These are phyloP conservation scores for Exophiala sp. DNA, from an alignment of 2,329 filamentous ascomycete genomes.

Conservation along the genomic window DNA sequence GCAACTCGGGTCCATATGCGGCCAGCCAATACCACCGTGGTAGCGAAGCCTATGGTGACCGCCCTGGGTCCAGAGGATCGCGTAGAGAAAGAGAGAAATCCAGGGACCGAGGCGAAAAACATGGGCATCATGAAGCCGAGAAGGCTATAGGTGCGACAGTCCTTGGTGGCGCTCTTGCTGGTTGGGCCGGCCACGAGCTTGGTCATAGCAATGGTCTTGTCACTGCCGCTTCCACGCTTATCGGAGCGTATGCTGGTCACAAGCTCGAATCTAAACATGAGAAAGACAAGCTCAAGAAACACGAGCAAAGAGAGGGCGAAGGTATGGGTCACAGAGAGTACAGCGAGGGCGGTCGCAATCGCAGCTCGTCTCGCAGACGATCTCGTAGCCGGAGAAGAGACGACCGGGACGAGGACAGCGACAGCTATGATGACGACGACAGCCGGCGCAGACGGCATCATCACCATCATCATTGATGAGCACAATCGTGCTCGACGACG, in stretches of 20 bases:
- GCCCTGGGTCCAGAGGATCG: slow-evolving; percentile 15
- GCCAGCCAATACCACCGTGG: slow-evolving; percentile 20
- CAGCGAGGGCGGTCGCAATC: slow-evolving; percentile 11
- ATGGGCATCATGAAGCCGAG: slow-evolving; percentile 31
- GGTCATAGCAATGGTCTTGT: slow-evolving; percentile 20
- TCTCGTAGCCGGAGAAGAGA: slow-evolving; percentile 15
- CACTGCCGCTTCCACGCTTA: slow-evolving; percentile 19
- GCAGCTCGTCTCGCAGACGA: slow-evolving; percentile 9
- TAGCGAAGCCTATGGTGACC: slow-evolving; percentile 15
- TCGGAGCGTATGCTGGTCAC: slow-evolving; percentile 25
- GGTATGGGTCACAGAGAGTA: slow-evolving; percentile 8
- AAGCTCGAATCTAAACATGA: slow-evolving; percentile 26
- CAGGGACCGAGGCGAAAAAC: slow-evolving; percentile 14
- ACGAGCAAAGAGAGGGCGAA: slow-evolving; percentile 11
- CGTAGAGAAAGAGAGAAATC: slow-evolving; percentile 15
- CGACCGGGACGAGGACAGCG: slow-evolving; percentile 12
- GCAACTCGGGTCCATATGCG: slow-evolving; percentile 21
- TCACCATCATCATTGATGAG: neutral
- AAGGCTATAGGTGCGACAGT: slow-evolving; percentile 37
- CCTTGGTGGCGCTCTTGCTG: slow-evolving; percentile 38
- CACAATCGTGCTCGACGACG: neutral
- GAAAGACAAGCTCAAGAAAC: slow-evolving; percentile 21
- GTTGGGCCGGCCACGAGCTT: slow-evolving; percentile 27
- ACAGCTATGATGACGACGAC: slow-evolving; percentile 18
- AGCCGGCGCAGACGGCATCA: slow-evolving; percentile 21